A percentile compares a stretch with the other conserved stretches of the same genome.
These are phyloP conservation scores for Penicillium robsamsonii DNA, from an alignment of 495 filamentous ascomycete genomes.

Conservation along the genomic window DNA sequence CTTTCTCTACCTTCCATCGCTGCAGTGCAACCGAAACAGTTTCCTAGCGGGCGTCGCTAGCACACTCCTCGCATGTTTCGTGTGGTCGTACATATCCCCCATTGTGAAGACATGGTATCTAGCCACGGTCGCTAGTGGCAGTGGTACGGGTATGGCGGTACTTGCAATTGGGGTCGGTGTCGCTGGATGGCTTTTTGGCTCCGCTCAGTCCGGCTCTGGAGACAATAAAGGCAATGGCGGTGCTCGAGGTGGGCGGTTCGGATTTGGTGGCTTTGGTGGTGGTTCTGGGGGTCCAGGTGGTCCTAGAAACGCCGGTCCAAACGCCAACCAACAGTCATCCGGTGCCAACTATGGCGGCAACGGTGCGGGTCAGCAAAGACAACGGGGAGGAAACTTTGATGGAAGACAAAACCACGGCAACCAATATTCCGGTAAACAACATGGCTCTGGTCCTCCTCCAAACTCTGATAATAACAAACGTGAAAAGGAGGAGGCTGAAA, in stretches of 20 bases:
- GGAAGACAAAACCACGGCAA: slow-evolving; percentile 29
- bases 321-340: slow-evolving; percentile 22
- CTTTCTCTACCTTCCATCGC: slow-evolving; percentile 89
- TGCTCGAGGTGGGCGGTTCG: slow-evolving; percentile 26
- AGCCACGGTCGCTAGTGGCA: slow-evolving; percentile 58
- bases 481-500: slow-evolving; percentile 15
- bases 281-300: slow-evolving; percentile 14
- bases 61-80: slow-evolving; percentile 61
- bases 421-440: slow-evolving; percentile 40
- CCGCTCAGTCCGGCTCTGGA: slow-evolving; percentile 52
- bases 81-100: slow-evolving; percentile 68
- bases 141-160: slow-evolving; percentile 58
- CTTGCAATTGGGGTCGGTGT: slow-evolving; percentile 67
- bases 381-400: slow-evolving; percentile 29
- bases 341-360: slow-evolving; percentile 17
- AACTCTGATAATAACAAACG: slow-evolving; percentile 19
- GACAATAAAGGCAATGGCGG: slow-evolving; percentile 17
- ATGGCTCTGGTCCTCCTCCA: slow-evolving; percentile 26
- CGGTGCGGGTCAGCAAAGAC: slow-evolving; percentile 15
- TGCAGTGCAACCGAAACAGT: slow-evolving; percentile 82
- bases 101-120: slow-evolving; percentile 65
- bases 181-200: slow-evolving; percentile 72
- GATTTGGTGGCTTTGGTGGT: slow-evolving; percentile 17
- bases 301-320: slow-evolving; percentile 17
- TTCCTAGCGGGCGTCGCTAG: slow-evolving; percentile 81